Conservation (phyloP, 2,329 filamentous ascomycete species). For the Cytospora piceicola region DNA sequence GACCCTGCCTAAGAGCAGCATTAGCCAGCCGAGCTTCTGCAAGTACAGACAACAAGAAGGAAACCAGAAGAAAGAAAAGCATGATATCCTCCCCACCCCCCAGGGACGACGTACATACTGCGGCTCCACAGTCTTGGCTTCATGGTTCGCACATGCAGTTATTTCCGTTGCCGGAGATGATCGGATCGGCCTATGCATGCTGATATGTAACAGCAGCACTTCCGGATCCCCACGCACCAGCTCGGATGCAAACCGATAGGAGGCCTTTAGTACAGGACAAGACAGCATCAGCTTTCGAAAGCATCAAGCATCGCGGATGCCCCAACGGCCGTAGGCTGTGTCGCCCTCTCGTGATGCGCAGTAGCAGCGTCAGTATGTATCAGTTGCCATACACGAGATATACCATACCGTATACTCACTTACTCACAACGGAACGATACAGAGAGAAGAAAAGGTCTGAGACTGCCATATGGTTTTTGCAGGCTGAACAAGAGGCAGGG, state of each 20-base stretch:
- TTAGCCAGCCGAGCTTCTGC: background rate
- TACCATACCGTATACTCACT: background rate
- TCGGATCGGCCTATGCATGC: background rate
- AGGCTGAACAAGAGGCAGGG: background rate
- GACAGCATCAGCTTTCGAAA: background rate
- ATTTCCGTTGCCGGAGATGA: background rate
- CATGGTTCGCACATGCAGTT: background rate
- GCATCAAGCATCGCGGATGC: background rate
- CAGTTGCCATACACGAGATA: background rate
- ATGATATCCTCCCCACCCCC: too few relatives aligned
- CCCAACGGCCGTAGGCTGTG: background rate
- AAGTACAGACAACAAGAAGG: background rate
- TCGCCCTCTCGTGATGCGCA: background rate
- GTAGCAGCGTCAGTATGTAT: background rate
- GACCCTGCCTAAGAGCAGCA: background rate
- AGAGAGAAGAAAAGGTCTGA: background rate
- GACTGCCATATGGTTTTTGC: background rate
- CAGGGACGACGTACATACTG: background rate
- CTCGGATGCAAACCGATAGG: background rate
- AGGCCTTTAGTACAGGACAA: background rate
- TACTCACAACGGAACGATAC: background rate
- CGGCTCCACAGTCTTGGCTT: background rate
- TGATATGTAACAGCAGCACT: background rate
- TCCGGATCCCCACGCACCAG: background rate
- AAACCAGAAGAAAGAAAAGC: background rate